Percentiles rank a stretch among this genome's conserved stretches.
These are phyloP conservation scores for Entrophospora sp. DNA, from an alignment of 192 early-diverging fungal species.

Conservation along the genomic window DNA sequence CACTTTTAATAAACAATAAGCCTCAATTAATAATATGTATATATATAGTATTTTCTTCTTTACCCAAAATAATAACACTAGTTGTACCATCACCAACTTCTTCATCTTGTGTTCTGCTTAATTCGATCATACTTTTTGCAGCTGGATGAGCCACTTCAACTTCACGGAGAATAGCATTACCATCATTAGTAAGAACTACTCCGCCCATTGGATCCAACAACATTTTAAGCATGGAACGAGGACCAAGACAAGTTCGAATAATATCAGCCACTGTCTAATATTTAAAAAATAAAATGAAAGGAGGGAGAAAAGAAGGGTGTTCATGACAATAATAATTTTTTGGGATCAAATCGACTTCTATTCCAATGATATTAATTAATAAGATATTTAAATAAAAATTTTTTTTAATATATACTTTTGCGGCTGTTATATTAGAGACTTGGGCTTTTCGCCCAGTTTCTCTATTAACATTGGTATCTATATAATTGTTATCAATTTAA, in stretches of 20 bases:
- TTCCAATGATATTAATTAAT: neutral
- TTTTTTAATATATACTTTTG: slow-evolving; percentile 59
- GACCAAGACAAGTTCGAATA: slow-evolving; percentile 96
- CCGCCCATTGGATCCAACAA: slow-evolving; percentile 99
- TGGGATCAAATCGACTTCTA: too few species aligned
- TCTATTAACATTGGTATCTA: slow-evolving; percentile 83
- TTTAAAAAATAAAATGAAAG: neutral
- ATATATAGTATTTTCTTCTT: slow-evolving; percentile 15
- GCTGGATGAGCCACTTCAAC: slow-evolving; percentile 99
- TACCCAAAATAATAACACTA: slow-evolving; percentile 95
- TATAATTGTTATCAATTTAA: neutral
- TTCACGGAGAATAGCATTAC: slow-evolving; percentile 97
- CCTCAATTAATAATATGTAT: neutral
- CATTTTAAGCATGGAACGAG: slow-evolving; percentile 99
- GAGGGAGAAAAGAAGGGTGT: neutral
- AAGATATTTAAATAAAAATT: neutral
- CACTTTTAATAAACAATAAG: neutral
- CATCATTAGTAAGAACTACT: slow-evolving; percentile 96
- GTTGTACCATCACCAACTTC: slow-evolving; percentile 99
- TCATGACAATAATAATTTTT: too few species aligned
- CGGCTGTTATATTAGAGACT: slow-evolving; percentile 93
- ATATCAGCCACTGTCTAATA: slow-evolving; percentile 97
- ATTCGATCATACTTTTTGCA: slow-evolving; percentile 99
- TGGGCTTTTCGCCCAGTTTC: slow-evolving; percentile 96
- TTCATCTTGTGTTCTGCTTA: slow-evolving; percentile 98